phyloP scores from a whole-genome alignment of 2,329 filamentous ascomycete species.

The Gremmenia infestans region DNA sequence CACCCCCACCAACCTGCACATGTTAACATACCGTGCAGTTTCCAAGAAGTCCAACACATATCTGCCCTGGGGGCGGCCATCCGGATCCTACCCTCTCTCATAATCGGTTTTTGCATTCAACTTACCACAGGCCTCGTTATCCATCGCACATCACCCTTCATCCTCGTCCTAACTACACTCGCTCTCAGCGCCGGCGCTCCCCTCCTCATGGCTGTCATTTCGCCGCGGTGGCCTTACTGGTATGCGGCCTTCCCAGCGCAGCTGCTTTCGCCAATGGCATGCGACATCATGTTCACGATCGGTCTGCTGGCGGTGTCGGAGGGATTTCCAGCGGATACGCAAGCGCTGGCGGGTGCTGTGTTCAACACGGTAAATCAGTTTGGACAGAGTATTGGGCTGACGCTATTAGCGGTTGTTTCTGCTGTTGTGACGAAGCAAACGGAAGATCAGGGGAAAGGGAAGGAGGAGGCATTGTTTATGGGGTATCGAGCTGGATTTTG shows the following conservation, averaged over 20 bases:
- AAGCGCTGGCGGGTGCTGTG: conserved; percentile 55
- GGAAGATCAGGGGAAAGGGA: conserved; percentile 21
- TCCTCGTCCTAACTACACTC: conserved; percentile 37
- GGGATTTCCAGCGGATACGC: conserved; percentile 48
- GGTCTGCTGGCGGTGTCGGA: conserved; percentile 49
- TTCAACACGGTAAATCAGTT: conserved; percentile 56
- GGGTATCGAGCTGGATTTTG: conserved; percentile 50
- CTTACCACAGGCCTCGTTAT: conserved; percentile 42
- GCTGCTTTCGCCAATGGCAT: conserved; percentile 38
- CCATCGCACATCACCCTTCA: conserved; percentile 37
- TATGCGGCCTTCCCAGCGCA: conserved; percentile 38
- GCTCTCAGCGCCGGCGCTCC: conserved; percentile 42
- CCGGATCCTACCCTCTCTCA: conserved; percentile 41
- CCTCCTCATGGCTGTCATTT: conserved; percentile 50
- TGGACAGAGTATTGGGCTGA: conserved; percentile 47
- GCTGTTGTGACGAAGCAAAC: conserved; percentile 39
- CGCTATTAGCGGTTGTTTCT: conserved; percentile 44
- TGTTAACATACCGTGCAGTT: conserved; percentile 2
- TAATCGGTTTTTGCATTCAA: conserved; percentile 41
- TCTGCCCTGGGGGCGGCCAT: conserved; percentile 42
- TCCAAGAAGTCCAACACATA: conserved; percentile 36
- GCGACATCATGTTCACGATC: conserved; percentile 50
- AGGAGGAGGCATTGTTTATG: conserved; percentile 38
- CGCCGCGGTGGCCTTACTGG: conserved; percentile 49
- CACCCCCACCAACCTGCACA: not conserved